Base-by-base conservation (phyloP, 2,329 filamentous ascomycete genomes). In the Epichloe uncinata region DNA sequence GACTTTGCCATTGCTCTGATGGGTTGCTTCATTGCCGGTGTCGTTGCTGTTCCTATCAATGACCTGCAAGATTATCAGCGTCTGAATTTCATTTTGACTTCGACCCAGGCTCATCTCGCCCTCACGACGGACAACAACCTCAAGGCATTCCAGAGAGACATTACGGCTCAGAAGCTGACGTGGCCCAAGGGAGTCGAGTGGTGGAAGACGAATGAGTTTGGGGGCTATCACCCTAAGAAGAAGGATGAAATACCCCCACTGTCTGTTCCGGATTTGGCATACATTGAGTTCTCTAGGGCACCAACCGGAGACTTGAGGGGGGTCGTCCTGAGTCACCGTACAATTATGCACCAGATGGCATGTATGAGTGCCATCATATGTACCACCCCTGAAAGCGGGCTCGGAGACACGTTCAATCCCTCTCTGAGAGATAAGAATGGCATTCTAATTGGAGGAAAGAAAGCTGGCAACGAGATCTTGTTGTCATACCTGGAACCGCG, bases 141-240 rank as follows among this genome's bases (percentile, higher is more conserved):
- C 49, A 98, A 98, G 68, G 84, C 84, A 0, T 98, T 98, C 65
- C 89, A 96, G 63, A 81, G 93, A 56, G 94, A 98, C 62, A 96
- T 98, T 55, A 94, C 88, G 16, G 84, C 87, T 2, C 88, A 96
- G 62, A 95, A 95, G 61, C 74, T 97, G 15, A 94, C 88, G 55
- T 98, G 94, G 94, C 93, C 93, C 0, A 87, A 93, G 58, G 93
- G 94, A 0, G 93, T 98, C 9, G 93, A 98, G 66, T 98, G 93
- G 93, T 98, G 93, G 94, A 98, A 98, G 71, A 98, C 94, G 5
- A 98, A 98, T 62, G 93, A 98, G 65, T 98, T 98, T 65, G 91
- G 93, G 47, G 94, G 90, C 61, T 96, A 86, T 61, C 89, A 97
- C 62, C 85, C 91, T 1, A 97, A 96, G 71, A 94, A 85, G 67